A percentile compares a stretch with the other conserved stretches of the same genome.
Evolutionary conservation across 106 monocot species (phyloP).

Genomic region (Narthecium ossifragum): DNA sequence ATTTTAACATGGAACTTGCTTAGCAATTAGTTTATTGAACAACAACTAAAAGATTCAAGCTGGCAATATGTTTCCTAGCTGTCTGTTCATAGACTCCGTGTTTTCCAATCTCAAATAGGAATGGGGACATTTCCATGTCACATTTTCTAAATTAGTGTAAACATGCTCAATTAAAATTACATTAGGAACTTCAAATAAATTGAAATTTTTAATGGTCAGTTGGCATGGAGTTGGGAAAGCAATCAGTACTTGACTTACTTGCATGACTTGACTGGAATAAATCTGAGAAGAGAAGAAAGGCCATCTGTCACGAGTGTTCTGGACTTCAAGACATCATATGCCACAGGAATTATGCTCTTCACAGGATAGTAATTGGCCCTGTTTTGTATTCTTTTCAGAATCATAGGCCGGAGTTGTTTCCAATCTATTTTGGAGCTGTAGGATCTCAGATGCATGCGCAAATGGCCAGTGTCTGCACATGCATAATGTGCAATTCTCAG

Average conservation of each 20-base stretch:
- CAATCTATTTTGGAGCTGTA: conserved; percentile 65
- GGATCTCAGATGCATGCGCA: conserved; percentile 20
- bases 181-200: not conserved
- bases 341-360: conserved; percentile 66
- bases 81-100: too few relatives aligned
- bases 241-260: conserved; percentile 40
- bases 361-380: conserved; percentile 68
- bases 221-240: not conserved
- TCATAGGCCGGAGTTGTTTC: conserved; percentile 78
- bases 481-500: not conserved
- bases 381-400: conserved; percentile 78
- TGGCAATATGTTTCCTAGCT: too few relatives aligned
- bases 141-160: too few relatives aligned
- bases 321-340: conserved; percentile 57
- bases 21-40: too few relatives aligned
- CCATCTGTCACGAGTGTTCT: conserved; percentile 46
- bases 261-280: conserved; percentile 71
- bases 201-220: not conserved
- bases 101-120: too few relatives aligned
- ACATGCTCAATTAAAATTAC: too few relatives aligned
- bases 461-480: not conserved
- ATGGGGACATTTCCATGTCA: too few relatives aligned
- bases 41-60: too few relatives aligned
- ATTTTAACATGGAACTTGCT: too few relatives aligned
- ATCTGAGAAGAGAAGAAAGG: conserved; percentile 49